phyloP scores from a whole-genome alignment of 2,329 filamentous ascomycete genomes.

The Hymenoscyphus fraxineus region DNA sequence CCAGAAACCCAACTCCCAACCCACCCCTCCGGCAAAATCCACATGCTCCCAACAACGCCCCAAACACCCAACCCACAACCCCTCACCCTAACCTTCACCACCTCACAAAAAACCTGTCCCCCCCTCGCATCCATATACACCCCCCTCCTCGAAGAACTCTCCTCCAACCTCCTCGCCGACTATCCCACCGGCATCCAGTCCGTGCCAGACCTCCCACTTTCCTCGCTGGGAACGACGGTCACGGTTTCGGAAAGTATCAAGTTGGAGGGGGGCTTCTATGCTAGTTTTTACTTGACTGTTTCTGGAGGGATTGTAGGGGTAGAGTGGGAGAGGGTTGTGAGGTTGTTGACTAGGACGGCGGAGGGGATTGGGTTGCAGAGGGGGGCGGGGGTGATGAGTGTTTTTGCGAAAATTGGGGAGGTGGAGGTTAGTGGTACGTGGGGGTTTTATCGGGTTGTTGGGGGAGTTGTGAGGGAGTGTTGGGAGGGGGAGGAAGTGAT shows the following conservation, averaged over 20 bases:
- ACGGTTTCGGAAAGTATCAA: background rate
- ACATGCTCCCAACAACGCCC: background rate
- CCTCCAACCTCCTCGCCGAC: background rate
- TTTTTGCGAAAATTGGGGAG: background rate
- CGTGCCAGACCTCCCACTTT: background rate
- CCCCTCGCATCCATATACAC: background rate
- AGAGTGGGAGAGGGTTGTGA: background rate
- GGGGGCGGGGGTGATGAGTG: background rate
- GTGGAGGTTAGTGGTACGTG: background rate
- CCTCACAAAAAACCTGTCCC: background rate
- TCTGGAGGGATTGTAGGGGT: background rate
- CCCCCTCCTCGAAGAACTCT: background rate
- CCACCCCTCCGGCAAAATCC: background rate
- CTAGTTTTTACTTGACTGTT: background rate
- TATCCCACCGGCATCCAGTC: background rate
- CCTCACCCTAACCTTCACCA: background rate
- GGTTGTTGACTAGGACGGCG: background rate
- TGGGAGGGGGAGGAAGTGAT: background rate
- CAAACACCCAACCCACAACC: background rate
- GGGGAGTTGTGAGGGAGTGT: background rate
- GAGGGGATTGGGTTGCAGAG: background rate
- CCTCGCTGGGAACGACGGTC: background rate
- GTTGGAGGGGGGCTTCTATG: background rate
- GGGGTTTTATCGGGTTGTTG: background rate
- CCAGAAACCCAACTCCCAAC: background rate